Base-by-base conservation (phyloP, 2,329 filamentous ascomycete genomes). In the Curvularia lunata region DNA sequence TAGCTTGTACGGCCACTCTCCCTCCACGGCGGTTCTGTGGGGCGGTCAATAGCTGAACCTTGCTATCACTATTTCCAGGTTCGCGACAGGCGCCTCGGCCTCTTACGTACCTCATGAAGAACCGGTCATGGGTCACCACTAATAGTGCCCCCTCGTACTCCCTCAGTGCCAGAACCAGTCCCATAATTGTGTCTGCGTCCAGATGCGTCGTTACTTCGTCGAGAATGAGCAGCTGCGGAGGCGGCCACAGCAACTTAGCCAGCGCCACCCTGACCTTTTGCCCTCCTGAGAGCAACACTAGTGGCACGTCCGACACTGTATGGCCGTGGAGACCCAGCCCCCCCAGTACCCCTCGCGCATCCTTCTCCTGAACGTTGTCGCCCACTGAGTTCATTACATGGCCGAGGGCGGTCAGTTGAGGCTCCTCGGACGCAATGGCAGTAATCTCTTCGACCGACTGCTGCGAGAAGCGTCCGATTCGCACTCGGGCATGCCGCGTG, bases 171-270 rank as follows among this genome's bases (percentile, higher is more conserved):
- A 85, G 82, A 0, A 89, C 83, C 53, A 96, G 77, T 1, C 89
- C 90, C 7, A 86, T 84, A 23, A 94, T 90, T 0, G 90, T 94
- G 76, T 95, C 86, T 61, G 90, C 91, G 72, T 96, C 92, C 40
- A 96, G 81, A 79, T 96, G 92, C 1, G 91, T 94, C 6, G 91
- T 95, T 23, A 92, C 88, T 74, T 92, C 92, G 71, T 94, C 91
- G 7, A 94, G 83, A 5, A 94, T 83, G 2, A 94, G 82, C 55
- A 91, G 84, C 63, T 93, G 90, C 19, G 90, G 90, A 3, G 84
- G 81, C 40, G 79, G 80, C 83, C 87, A 88, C 34, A 94, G 78
- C n/a, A 92, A 77, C 47, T 85, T 83, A 1, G 89, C 89, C 48
- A 94, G 79, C 59, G 88, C 87, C 2, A 86, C 73, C n/a, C 84